Evolutionary conservation across 108 stramenopile genomes (phyloP).

Genomic region (Chaetoceros muelleri): DNA sequence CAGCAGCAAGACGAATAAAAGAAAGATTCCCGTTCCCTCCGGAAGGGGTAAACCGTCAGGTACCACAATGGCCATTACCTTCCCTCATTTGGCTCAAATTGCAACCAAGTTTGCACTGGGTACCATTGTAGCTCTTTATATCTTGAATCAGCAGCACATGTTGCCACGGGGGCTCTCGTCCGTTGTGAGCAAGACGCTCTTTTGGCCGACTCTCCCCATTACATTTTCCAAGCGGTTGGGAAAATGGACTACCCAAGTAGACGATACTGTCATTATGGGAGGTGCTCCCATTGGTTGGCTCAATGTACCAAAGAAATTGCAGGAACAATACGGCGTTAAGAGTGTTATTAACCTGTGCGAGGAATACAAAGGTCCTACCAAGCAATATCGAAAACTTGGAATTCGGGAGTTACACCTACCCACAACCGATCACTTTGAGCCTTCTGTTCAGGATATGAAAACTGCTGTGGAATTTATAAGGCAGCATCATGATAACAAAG

Average conservation of each 20-base stretch:
- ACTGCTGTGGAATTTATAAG: conserved; percentile 59
- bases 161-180: conserved; percentile 47
- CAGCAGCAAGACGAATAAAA: no score
- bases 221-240: conserved; percentile 54
- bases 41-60: background rate
- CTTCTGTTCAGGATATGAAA: conserved; percentile 57
- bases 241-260: conserved; percentile 62
- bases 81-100: conserved; percentile 17
- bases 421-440: conserved; percentile 82
- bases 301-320: conserved; percentile 42
- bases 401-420: conserved; percentile 63
- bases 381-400: conserved; percentile 50
- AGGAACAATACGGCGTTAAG: conserved; percentile 42
- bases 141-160: conserved; percentile 68
- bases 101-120: conserved; percentile 7
- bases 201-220: conserved; percentile 80
- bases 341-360: conserved; percentile 82
- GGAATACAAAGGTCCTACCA: conserved; percentile 57
- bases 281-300: conserved; percentile 69
- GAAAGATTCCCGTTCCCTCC: background rate
- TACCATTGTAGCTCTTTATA: conserved; percentile 52
- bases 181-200: conserved; percentile 48
- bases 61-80: conserved; percentile 9
- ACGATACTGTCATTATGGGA: conserved; percentile 68
- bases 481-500: conserved; percentile 40